Percentiles rank a stretch among this genome's conserved stretches.
Conservation (phyloP, 805 yeast species). For the Cyberlindnera xylosilytica region DNA sequence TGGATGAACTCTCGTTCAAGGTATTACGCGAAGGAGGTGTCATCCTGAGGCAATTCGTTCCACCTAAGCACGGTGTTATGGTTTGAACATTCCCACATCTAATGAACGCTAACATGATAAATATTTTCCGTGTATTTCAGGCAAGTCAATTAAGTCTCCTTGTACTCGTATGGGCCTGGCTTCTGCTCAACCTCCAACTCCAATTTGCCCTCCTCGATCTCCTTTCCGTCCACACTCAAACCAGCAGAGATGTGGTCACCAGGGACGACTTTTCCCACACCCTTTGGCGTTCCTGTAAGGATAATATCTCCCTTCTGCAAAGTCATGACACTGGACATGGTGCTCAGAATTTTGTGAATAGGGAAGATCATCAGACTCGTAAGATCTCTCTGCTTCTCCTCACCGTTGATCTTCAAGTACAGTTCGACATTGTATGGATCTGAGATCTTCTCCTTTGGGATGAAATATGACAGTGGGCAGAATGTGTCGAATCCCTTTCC, state of each 20-base stretch:
- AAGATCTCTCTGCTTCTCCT: constrained; percentile 65
- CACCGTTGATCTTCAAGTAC: constrained; percentile 66
- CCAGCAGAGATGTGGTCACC: constrained; percentile 77
- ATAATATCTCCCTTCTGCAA: constrained; percentile 87
- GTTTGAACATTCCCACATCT: neutral
- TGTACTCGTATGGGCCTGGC: constrained; percentile 59
- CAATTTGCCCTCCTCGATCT: constrained; percentile 44
- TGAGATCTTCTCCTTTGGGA: constrained; percentile 61
- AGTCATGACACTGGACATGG: constrained; percentile 88
- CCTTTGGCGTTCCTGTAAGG: constrained; percentile 96
- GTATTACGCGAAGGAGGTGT: constrained; percentile 78
- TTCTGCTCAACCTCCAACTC: constrained; percentile 37
- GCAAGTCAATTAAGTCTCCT: constrained; percentile 31
- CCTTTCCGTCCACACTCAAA: constrained; percentile 51
- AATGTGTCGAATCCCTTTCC: constrained; percentile 98
- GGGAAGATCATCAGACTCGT: constrained; percentile 87
- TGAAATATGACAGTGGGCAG: constrained; percentile 75
- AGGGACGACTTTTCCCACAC: constrained; percentile 80
- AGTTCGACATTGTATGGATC: constrained; percentile 73
- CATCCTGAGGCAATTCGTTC: constrained; percentile 54
- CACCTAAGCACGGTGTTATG: constrained; percentile 25
- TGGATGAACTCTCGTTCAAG: constrained; percentile 76
- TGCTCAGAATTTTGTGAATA: constrained; percentile 72
- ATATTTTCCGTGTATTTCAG: neutral
- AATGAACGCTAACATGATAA: neutral